Percentiles rank a stretch among this genome's conserved stretches.
These are phyloP conservation scores for Datisca glomerata DNA, from an alignment of 306 rosid genomes.

Conservation along the genomic window DNA sequence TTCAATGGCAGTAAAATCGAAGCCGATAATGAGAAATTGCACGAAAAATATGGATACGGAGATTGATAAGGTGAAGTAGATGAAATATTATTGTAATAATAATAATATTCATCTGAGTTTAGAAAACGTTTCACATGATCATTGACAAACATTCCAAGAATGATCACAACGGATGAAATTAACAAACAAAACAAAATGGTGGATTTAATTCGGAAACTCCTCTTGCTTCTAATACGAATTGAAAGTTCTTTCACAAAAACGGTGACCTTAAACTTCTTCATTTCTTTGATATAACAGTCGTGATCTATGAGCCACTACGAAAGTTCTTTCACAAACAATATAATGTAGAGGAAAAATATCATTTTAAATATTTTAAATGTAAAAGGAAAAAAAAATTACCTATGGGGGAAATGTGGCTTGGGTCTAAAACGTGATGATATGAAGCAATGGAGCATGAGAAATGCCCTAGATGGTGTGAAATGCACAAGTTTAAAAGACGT, in stretches of 20 bases:
- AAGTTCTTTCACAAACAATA: no score
- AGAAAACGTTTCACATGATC: not conserved
- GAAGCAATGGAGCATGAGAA: conserved; percentile 1
- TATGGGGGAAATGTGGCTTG: no score
- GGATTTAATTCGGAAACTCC: conserved; percentile 8
- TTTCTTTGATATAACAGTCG: no score
- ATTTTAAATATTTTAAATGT: no score
- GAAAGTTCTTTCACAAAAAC: conserved; percentile 8
- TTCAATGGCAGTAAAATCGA: not conserved
- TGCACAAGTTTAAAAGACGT: not conserved
- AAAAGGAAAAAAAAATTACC: no score
- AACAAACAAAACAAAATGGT: conserved; percentile 10
- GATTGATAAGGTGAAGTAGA: not conserved
- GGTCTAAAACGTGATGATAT: no score
- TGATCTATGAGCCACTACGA: no score
- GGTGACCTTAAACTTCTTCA: conserved; percentile 15
- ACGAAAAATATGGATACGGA: not conserved
- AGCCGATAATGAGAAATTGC: conserved; percentile 2
- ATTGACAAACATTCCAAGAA: conserved; percentile 12
- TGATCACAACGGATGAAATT: conserved; percentile 1
- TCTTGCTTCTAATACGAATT: conserved; percentile 2
- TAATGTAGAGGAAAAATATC: no score
- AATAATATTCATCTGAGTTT: conserved; percentile 10
- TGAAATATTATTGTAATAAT: conserved; percentile 3
- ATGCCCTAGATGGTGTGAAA: conserved; percentile 1